Base-by-base conservation (phyloP, 2,329 filamentous ascomycete genomes). In the Fusarium setosum region DNA sequence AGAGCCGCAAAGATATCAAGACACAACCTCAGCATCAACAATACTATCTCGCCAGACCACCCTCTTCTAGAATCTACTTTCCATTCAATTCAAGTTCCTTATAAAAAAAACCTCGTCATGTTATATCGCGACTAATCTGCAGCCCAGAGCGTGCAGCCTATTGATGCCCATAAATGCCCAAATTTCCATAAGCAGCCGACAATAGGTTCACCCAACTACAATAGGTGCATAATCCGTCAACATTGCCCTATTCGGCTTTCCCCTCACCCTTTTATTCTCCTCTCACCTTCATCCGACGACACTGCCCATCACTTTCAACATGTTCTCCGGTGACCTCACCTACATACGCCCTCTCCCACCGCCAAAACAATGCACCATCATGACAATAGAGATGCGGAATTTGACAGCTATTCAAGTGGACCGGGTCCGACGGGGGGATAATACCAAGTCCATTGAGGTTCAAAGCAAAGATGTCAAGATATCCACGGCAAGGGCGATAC, bases 261-360 rank as follows among this genome's bases (percentile, higher is more conserved):
- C 34, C 29, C 40, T 15, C 17, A n/a, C 12, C 12, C 5, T n/a
- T 42, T 21, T 4, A 23, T n/a, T 7, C 15, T 17, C 4, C 20
- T 32, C 8, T 23, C 42, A 23, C 32, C 12, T 21, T 18, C 11
- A 13, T 34, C 18, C 4, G 20, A 29, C 17, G 24, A 38, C 7
- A 38, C 41, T 24, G 47, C 20, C 32, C 29, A 9, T 12, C n/a
- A 34, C 13, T 18, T 8, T 18, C 61, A 61, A 31, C 44, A 76
- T 76, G 74, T 76, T 75, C 54, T 61, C 67, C 15, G 73, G 67
- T 34, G 73, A 75, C 44, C 63, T 76, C 23, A 32, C 65, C 17
- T 69, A 67, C 60, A 67, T 76, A 56, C 68, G 57, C 6, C 58
- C 59, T 35, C 31, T 40, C 15, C 24, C 23, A 7, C 4, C 34